These are phyloP conservation scores for Pseudogymnoascus sp. DNA, from an alignment of 2,329 filamentous ascomycete genomes.

Conservation along the genomic window DNA sequence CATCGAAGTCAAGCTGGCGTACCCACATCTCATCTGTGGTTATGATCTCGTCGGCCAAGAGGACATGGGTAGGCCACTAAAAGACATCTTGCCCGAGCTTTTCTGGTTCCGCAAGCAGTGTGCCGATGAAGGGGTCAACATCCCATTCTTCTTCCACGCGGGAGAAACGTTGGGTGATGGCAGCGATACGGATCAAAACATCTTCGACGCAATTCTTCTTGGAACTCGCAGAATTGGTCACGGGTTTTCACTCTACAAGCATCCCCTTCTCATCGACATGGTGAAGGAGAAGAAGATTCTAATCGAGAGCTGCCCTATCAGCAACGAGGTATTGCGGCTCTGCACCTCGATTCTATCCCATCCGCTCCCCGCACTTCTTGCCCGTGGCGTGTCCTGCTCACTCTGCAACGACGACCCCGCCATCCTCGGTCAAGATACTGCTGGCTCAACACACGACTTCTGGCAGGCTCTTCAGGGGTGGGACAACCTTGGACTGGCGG, in stretches of 20 bases:
- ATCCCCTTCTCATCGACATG: slow-evolving; percentile 81
- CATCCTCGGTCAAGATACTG: slow-evolving; percentile 74
- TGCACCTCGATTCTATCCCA: slow-evolving; percentile 70
- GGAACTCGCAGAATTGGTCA: slow-evolving; percentile 87
- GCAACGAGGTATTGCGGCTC: slow-evolving; percentile 78
- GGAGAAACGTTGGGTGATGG: slow-evolving; percentile 81
- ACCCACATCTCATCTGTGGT: slow-evolving; percentile 73
- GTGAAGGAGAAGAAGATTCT: slow-evolving; percentile 83
- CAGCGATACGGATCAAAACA: slow-evolving; percentile 66
- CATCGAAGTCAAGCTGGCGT: slow-evolving; percentile 71
- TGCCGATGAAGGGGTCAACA: slow-evolving; percentile 64
- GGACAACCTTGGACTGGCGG: slow-evolving; percentile 83
- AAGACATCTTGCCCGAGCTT: slow-evolving; percentile 71
- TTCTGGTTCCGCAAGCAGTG: slow-evolving; percentile 93
- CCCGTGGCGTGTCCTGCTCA: slow-evolving; percentile 74
- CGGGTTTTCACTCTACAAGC: slow-evolving; percentile 81
- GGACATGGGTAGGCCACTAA: slow-evolving; percentile 67
- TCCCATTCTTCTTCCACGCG: slow-evolving; percentile 95
- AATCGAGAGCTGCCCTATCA: slow-evolving; percentile 84
- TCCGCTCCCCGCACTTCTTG: slow-evolving; percentile 74
- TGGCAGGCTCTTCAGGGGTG: slow-evolving; percentile 90
- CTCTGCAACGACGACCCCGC: slow-evolving; percentile 89
- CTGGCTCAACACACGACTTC: slow-evolving; percentile 85
- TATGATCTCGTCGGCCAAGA: slow-evolving; percentile 90
- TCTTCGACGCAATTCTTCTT: slow-evolving; percentile 82